These are phyloP conservation scores for Pittosporum tobira DNA, from an alignment of 129 eudicot species.

Conservation along the genomic window DNA sequence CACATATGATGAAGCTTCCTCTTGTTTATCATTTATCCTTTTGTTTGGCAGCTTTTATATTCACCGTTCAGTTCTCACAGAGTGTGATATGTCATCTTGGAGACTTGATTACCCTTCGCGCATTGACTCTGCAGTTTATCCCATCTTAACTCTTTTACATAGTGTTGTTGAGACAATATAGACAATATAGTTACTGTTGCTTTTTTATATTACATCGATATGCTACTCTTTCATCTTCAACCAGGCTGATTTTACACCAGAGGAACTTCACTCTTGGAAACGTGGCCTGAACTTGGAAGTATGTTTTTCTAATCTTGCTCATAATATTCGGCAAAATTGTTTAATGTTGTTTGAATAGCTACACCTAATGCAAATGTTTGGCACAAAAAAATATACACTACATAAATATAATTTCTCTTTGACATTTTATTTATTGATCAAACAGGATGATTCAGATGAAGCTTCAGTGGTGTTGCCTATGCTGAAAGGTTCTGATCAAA, in stretches of 20 bases:
- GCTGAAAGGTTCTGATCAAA: conserved; percentile 36
- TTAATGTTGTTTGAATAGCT: not conserved
- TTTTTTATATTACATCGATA: conserved; percentile 1
- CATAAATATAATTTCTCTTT: not conserved
- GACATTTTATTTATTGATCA: no score
- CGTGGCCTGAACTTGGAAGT: conserved; percentile 50
- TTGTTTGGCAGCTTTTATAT: conserved; percentile 48
- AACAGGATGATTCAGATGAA: conserved; percentile 46
- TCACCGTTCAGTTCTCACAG: conserved; percentile 53
- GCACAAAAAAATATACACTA: not conserved
- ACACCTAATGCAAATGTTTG: not conserved
- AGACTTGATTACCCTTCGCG: conserved; percentile 41
- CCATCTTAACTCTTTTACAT: conserved; percentile 34
- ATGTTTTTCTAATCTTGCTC: conserved; percentile 13
- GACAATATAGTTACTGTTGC: not conserved
- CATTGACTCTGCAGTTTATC: conserved; percentile 53
- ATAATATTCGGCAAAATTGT: not conserved
- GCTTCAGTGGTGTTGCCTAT: conserved; percentile 31
- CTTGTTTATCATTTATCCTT: not conserved
- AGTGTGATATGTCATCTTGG: conserved; percentile 47
- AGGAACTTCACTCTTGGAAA: conserved; percentile 68
- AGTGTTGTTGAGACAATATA: no score
- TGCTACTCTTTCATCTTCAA: not conserved
- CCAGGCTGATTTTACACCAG: conserved; percentile 83
- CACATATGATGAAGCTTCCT: not conserved